phyloP scores from a whole-genome alignment of 345 rosid species.

The Turnera subulata region DNA sequence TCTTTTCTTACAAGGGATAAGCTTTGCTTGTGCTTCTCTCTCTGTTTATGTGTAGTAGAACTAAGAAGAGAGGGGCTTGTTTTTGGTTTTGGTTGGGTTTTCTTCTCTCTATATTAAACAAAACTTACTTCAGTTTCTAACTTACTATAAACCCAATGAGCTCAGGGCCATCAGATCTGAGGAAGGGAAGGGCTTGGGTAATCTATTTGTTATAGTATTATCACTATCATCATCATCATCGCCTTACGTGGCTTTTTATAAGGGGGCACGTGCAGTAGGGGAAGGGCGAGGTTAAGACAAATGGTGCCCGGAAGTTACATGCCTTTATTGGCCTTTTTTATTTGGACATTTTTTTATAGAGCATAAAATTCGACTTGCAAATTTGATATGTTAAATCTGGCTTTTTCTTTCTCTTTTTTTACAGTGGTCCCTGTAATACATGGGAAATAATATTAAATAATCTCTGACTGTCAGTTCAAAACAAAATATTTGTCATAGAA shows the following conservation, averaged over 20 bases:
- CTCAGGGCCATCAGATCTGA: slow-evolving; percentile 30
- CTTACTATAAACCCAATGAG: background rate
- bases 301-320: slow-evolving; percentile 26
- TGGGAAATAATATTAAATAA: no score
- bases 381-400: no score
- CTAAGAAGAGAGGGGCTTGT: background rate
- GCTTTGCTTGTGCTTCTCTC: background rate
- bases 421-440: background rate
- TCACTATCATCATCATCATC: background rate
- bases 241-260: slow-evolving; percentile 33
- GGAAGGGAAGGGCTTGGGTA: background rate
- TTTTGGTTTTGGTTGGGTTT: background rate
- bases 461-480: no score
- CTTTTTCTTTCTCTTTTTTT: no score
- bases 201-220: background rate
- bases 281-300: slow-evolving; percentile 24
- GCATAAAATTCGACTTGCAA: no score
- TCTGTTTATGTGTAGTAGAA: background rate
- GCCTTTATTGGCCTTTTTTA: background rate
- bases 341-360: slow-evolving; percentile 3
- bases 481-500: no score
- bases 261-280: slow-evolving; percentile 41
- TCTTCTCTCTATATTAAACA: background rate
- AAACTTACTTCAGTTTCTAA: background rate
- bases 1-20: slow-evolving; percentile 10